Conservation (phyloP, 2,329 filamentous ascomycete species). For the Fusarium sp. region DNA sequence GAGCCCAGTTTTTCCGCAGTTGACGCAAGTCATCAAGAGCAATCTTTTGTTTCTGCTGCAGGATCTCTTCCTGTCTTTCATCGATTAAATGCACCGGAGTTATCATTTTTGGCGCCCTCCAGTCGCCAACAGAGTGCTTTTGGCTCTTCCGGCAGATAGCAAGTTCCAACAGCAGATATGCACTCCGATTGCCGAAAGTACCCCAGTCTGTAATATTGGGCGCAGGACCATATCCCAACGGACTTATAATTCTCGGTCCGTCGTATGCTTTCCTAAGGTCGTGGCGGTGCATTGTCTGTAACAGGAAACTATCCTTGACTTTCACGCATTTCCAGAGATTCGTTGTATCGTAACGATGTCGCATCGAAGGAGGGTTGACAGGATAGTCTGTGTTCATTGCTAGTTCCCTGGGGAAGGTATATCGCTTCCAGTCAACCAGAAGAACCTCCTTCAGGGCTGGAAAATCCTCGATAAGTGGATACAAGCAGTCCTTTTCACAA, state of each 20-base stretch:
- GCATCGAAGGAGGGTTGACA: background rate
- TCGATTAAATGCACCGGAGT: background rate
- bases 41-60: background rate
- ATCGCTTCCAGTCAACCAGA: background rate
- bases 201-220: background rate
- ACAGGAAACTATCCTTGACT: background rate
- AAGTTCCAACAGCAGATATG: background rate
- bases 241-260: background rate
- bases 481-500: background rate
- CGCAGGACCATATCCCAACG: too few relatives aligned
- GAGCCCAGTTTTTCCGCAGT: background rate
- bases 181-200: background rate
- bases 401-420: background rate
- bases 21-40: background rate
- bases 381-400: background rate
- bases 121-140: background rate
- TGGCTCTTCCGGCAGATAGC: background rate
- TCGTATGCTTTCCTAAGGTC: background rate
- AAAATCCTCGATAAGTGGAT: background rate
- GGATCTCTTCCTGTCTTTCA: background rate
- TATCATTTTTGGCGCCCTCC: background rate
- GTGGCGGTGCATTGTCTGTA: background rate
- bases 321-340: background rate
- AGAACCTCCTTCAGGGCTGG: background rate
- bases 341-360: background rate